Conservation (phyloP, 208 protist species). For the Herpetomonas samuelpessoai region DNA sequence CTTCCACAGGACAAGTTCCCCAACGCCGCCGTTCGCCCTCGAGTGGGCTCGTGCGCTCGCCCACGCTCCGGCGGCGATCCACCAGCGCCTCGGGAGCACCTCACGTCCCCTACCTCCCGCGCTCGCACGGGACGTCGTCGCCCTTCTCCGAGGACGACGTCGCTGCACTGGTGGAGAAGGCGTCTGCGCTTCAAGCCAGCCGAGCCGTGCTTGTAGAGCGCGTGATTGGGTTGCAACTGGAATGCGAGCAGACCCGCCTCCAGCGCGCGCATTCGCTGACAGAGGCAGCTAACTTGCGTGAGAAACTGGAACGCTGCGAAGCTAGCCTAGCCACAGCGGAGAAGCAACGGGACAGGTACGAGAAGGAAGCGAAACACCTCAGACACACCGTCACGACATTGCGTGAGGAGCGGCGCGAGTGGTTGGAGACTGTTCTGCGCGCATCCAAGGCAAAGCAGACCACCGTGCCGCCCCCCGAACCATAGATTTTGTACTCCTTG, state of each 20-base stretch:
- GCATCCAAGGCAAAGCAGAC: not conserved
- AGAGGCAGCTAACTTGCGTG: not conserved
- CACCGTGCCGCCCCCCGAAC: too few species aligned
- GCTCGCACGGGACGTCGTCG: not conserved
- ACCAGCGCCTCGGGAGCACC: too few species aligned
- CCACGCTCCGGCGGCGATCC: too few species aligned
- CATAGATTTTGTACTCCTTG: too few species aligned
- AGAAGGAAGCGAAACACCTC: constrained; percentile 22
- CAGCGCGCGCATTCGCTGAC: not conserved
- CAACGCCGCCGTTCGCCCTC: not conserved
- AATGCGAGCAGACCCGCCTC: not conserved
- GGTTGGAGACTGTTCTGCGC: constrained; percentile 6
- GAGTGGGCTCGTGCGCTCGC: not conserved
- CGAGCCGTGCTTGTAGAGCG: constrained; percentile 2
- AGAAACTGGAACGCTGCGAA: not conserved
- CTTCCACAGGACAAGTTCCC: too few species aligned
- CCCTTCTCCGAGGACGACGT: constrained; percentile 17
- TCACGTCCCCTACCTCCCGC: too few species aligned
- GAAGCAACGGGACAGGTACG: not conserved
- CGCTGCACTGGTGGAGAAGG: constrained; percentile 13
- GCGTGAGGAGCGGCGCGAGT: constrained; percentile 28
- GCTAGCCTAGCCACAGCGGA: not conserved
- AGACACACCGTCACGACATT: constrained; percentile 15
- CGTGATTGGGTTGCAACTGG: constrained; percentile 1
- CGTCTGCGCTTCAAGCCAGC: not conserved